Evolutionary conservation across 805 yeast species (phyloP).

Genomic region (Kregervanrija fluxuum): DNA sequence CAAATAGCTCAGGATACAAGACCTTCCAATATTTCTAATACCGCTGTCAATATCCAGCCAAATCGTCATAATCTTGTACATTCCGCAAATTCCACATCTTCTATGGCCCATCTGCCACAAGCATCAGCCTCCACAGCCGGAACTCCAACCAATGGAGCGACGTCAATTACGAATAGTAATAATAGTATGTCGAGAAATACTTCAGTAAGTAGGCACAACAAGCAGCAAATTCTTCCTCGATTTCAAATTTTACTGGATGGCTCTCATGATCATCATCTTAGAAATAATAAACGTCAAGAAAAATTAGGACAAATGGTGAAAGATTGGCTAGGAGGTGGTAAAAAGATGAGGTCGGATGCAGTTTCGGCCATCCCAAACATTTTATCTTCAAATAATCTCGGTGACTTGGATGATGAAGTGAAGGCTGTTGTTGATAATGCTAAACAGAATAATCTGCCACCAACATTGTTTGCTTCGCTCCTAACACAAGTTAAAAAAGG

Average conservation of each 20-base stretch:
- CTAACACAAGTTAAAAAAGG: slow-evolving; percentile 47
- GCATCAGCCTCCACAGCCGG: too few relatives aligned
- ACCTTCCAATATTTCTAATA: too few relatives aligned
- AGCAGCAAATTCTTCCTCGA: slow-evolving; percentile 1
- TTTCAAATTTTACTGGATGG: slow-evolving; percentile 38
- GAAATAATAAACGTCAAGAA: slow-evolving; percentile 72
- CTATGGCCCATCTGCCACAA: background rate
- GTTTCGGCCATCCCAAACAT: slow-evolving; percentile 68
- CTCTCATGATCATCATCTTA: slow-evolving; percentile 70
- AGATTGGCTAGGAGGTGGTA: slow-evolving; percentile 68
- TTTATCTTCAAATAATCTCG: slow-evolving; percentile 29
- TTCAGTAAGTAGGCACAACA: too few relatives aligned
- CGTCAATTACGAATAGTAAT: too few relatives aligned
- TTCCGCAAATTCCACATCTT: background rate
- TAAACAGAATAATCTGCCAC: slow-evolving; percentile 37
- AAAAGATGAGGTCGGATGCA: slow-evolving; percentile 52
- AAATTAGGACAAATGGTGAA: slow-evolving; percentile 68
- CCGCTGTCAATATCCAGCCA: too few relatives aligned
- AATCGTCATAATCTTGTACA: too few relatives aligned
- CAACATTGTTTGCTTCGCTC: slow-evolving; percentile 63
- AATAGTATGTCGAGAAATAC: too few relatives aligned
- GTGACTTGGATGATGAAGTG: slow-evolving; percentile 21
- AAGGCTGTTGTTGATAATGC: slow-evolving; percentile 18
- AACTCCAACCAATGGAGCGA: too few relatives aligned
- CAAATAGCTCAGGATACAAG: too few relatives aligned